Conservation (phyloP, 139 green algal species). For the Chlorella sp. region DNA sequence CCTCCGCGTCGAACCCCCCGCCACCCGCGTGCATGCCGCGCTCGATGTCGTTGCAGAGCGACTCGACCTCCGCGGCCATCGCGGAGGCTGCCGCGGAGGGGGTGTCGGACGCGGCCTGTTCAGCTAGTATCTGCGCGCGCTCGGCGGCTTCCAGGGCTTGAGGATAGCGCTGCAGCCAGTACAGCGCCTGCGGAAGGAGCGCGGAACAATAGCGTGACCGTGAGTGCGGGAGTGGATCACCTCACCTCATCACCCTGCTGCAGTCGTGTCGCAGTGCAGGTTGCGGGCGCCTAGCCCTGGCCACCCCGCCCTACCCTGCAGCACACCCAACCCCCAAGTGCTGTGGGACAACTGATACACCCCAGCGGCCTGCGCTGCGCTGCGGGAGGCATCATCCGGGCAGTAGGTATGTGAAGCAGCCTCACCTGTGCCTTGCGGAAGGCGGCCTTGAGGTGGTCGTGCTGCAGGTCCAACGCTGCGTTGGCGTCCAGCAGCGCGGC, state of each 20-base stretch:
- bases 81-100: background rate
- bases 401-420: too few relatives aligned
- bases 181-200: background rate
- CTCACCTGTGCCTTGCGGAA: slow-evolving; percentile 16
- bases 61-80: background rate
- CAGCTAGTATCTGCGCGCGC: background rate
- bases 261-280: background rate
- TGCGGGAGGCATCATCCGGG: background rate
- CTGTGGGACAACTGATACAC: background rate
- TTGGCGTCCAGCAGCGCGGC: slow-evolving; percentile 16
- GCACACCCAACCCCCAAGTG: background rate
- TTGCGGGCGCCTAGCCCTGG: too few relatives aligned
- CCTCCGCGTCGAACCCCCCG: too few relatives aligned
- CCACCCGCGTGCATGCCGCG: background rate
- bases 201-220: background rate
- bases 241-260: too few relatives aligned
- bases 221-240: too few relatives aligned
- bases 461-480: background rate
- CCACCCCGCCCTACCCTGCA: too few relatives aligned
- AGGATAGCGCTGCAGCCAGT: background rate
- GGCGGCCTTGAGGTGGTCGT: slow-evolving; percentile 9
- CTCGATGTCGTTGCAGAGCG: background rate
- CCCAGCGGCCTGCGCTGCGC: background rate
- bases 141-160: background rate
- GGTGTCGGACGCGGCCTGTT: too few relatives aligned